Conservation (phyloP, 768 basidiomycete species). For the Kwoniella heveanensis region DNA sequence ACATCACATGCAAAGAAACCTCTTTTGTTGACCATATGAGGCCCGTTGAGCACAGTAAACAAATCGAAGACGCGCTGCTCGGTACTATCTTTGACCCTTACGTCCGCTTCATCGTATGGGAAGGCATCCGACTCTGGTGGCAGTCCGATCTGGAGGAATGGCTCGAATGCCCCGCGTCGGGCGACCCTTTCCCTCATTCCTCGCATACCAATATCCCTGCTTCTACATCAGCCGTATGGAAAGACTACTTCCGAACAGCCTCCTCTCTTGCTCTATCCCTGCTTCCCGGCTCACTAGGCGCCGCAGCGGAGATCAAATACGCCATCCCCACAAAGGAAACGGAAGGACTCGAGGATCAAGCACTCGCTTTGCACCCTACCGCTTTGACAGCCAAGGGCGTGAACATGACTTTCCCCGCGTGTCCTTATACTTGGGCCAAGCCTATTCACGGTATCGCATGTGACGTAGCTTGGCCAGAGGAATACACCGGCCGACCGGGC, state of each 20-base stretch:
- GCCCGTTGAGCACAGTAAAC: constrained; percentile 49
- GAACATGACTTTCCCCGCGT: constrained; percentile 58
- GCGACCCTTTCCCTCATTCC: constrained; percentile 53
- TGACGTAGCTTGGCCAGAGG: constrained; percentile 75
- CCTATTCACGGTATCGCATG: constrained; percentile 78
- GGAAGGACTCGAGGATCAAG: constrained; percentile 29
- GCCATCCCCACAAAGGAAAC: constrained; percentile 30
- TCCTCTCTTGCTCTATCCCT: constrained; percentile 23
- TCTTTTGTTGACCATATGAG: not conserved
- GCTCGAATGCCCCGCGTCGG: constrained; percentile 66
- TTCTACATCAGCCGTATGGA: constrained; percentile 24
- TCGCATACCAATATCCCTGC: constrained; percentile 29
- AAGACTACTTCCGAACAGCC: constrained; percentile 26
- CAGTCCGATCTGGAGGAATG: constrained; percentile 64
- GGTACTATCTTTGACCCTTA: constrained; percentile 85
- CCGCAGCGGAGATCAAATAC: constrained; percentile 7
- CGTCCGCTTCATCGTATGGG: constrained; percentile 81
- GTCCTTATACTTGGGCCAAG: constrained; percentile 77
- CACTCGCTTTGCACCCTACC: constrained; percentile 17
- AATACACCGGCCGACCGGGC: constrained; percentile 61
- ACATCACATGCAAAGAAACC: not conserved
- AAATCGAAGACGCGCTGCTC: constrained; percentile 68
- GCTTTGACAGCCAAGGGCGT: constrained; percentile 4
- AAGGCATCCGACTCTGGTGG: constrained; percentile 77
- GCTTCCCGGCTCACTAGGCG: constrained; percentile 14